Percentiles rank a stretch among this genome's conserved stretches.
Evolutionary conservation across 1,284 basidiomycete genomes (phyloP).

Genomic region (Cutaneotrichosporon cavernicola): DNA sequence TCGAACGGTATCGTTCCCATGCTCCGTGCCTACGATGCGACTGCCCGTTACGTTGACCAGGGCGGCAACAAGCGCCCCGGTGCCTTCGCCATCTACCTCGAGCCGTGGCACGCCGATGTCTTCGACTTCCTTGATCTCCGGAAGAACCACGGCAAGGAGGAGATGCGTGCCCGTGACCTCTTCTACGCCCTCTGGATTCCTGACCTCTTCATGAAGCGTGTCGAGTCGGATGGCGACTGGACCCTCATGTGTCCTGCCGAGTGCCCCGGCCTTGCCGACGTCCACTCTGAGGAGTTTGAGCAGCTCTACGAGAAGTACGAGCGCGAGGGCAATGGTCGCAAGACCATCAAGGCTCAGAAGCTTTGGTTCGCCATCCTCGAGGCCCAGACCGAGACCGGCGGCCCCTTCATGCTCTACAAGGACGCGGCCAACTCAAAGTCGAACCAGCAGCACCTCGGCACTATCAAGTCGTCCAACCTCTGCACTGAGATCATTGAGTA

Average conservation of each 20-base stretch:
- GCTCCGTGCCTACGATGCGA: conserved; percentile 97
- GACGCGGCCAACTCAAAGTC: conserved; percentile 87
- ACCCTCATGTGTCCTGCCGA: conserved; percentile 98
- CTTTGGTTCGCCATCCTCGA: conserved; percentile 98
- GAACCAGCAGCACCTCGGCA: conserved; percentile 98
- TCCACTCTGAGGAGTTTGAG: conserved; percentile 90
- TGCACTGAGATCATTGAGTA: conserved; percentile 99
- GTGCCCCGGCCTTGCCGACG: conserved; percentile 85
- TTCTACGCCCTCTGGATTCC: conserved; percentile 99
- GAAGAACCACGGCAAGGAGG: conserved; percentile 99
- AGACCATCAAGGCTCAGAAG: conserved; percentile 91
- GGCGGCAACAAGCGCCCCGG: conserved; percentile 99
- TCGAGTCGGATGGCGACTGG: conserved; percentile 85
- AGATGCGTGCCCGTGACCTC: conserved; percentile 91
- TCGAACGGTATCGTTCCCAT: conserved; percentile 99
- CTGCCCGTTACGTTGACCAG: conserved; percentile 98
- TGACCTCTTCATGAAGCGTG: conserved; percentile 97
- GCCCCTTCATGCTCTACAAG: conserved; percentile 99
- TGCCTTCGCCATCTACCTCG: conserved; percentile 95
- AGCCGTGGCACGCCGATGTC: conserved; percentile 97
- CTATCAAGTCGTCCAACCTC: conserved; percentile 98
- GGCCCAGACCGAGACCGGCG: conserved; percentile 96
- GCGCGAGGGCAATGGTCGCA: conserved; percentile 79
- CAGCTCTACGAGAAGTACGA: conserved; percentile 87
- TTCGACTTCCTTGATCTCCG: conserved; percentile 97